phyloP scores from a whole-genome alignment of 805 yeast species.

The Myxozyma mucilagina region DNA sequence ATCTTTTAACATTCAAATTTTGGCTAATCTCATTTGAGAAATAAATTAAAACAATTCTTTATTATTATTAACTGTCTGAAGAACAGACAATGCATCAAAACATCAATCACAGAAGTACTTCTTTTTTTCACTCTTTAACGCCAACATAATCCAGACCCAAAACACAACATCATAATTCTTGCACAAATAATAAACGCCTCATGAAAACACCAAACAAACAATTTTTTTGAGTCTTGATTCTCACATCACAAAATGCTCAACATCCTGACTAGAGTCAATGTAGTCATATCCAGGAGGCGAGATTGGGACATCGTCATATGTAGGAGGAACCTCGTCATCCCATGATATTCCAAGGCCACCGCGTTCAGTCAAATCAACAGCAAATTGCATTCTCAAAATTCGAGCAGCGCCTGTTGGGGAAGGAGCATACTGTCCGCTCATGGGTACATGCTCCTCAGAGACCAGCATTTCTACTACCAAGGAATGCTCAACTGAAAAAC shows the following conservation, averaged over 20 bases:
- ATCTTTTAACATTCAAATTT: neutral
- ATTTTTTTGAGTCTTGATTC: neutral
- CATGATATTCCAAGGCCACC: constrained; percentile 96
- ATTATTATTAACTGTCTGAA: too few relatives aligned
- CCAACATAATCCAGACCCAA: too few relatives aligned
- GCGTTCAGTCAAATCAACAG: constrained; percentile 77
- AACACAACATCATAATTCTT: too few relatives aligned
- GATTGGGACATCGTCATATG: constrained; percentile 80
- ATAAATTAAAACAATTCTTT: too few relatives aligned
- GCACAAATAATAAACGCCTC: neutral
- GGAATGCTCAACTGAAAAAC: constrained; percentile 73
- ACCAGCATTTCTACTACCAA: constrained; percentile 86
- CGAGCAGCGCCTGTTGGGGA: constrained; percentile 87
- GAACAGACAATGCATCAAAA: too few relatives aligned
- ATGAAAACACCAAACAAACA: neutral
- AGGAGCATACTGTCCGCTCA: constrained; percentile 46
- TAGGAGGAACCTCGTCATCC: constrained; percentile 99
- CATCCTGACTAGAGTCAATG: constrained; percentile 21
- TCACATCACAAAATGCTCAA: constrained; percentile 24
- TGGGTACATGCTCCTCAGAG: constrained; percentile 71
- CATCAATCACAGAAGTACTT: too few relatives aligned
- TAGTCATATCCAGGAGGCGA: constrained; percentile 80
- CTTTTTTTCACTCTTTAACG: too few relatives aligned
- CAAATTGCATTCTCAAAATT: constrained; percentile 91
- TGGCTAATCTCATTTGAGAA: too few relatives aligned